Conservation (phyloP, 1,284 basidiomycete genomes). For the Pseudozyma tsukubaensis region DNA sequence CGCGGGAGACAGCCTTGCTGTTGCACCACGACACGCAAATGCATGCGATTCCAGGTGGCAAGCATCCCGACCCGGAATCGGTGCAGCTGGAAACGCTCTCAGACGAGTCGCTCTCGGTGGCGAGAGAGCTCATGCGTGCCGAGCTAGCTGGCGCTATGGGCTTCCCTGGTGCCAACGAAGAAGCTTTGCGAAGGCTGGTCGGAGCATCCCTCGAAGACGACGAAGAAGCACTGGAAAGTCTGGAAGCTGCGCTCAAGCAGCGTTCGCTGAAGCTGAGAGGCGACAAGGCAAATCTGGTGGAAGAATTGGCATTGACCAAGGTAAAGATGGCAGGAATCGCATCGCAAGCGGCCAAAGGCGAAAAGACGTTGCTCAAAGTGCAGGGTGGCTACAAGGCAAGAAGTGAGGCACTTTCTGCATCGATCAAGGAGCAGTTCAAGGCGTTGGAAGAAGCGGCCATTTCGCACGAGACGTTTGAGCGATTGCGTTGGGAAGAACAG, state of each 20-base stretch:
- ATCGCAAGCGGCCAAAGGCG: constrained; percentile 82
- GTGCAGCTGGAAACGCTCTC: constrained; percentile 81
- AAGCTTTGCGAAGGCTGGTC: constrained; percentile 75
- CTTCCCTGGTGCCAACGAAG: constrained; percentile 82
- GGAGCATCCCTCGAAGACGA: constrained; percentile 67
- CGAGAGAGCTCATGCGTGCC: constrained; percentile 79
- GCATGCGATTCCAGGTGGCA: constrained; percentile 85
- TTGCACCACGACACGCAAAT: constrained; percentile 88
- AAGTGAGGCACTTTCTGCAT: constrained; percentile 76
- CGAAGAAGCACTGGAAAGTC: constrained; percentile 70
- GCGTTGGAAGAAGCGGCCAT: constrained; percentile 46
- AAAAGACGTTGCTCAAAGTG: constrained; percentile 88
- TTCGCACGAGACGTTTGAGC: constrained; percentile 53
- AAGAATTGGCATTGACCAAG: constrained; percentile 76
- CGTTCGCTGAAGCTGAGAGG: constrained; percentile 72
- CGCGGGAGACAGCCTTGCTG: constrained; percentile 82
- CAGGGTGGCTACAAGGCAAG: constrained; percentile 91
- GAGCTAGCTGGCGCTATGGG: constrained; percentile 85
- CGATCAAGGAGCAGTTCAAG: constrained; percentile 37
- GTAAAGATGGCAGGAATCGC: constrained; percentile 86
- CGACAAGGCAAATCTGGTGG: constrained; percentile 74
- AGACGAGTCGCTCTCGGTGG: constrained; percentile 81
- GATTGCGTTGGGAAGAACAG: constrained; percentile 54
- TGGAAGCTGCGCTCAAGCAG: constrained; percentile 72
- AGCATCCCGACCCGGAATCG: constrained; percentile 79